Evolutionary conservation across 2,329 filamentous ascomycete genomes (phyloP).

Genomic region (Byssoonygena ceratinophila): DNA sequence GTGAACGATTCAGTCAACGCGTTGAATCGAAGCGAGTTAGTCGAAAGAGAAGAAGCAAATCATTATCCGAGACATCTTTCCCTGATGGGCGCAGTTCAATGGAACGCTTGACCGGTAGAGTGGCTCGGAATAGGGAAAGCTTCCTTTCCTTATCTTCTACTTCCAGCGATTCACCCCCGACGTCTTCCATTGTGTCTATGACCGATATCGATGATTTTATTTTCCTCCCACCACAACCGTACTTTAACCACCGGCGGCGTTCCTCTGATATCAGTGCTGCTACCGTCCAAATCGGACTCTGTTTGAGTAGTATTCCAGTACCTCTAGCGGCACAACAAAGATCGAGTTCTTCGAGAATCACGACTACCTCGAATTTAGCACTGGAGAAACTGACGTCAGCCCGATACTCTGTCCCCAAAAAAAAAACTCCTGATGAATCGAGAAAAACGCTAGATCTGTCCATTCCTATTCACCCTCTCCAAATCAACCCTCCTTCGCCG

Average conservation of each 20-base stretch:
- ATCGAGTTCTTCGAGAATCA: background rate
- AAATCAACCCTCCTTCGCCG: constrained; percentile 1
- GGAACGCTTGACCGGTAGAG: constrained; percentile 2
- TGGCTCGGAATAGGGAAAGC: constrained; percentile 1
- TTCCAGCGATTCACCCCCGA: constrained; percentile 11
- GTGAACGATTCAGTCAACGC: background rate
- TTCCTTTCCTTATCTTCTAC: constrained; percentile 20
- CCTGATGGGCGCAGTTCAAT: constrained; percentile 12
- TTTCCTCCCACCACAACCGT: constrained; percentile 18
- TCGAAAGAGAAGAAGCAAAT: background rate
- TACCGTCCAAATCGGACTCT: constrained; percentile 23
- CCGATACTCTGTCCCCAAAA: background rate
- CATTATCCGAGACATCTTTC: constrained; percentile 1
- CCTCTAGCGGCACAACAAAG: constrained; percentile 1
- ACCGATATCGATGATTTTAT: constrained; percentile 14
- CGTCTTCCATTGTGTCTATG: constrained; percentile 7
- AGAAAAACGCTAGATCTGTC: background rate
- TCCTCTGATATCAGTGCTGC: constrained; percentile 20
- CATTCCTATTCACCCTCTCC: background rate
- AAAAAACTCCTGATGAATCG: background rate
- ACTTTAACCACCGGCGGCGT: constrained; percentile 18
- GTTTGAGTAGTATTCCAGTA: constrained; percentile 19
- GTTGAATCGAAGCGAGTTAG: background rate
- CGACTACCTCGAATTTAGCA: background rate
- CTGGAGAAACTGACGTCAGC: constrained; percentile 1